phyloP scores from a whole-genome alignment of 2,329 filamentous ascomycete genomes.

The Phialocephala subalpina region DNA sequence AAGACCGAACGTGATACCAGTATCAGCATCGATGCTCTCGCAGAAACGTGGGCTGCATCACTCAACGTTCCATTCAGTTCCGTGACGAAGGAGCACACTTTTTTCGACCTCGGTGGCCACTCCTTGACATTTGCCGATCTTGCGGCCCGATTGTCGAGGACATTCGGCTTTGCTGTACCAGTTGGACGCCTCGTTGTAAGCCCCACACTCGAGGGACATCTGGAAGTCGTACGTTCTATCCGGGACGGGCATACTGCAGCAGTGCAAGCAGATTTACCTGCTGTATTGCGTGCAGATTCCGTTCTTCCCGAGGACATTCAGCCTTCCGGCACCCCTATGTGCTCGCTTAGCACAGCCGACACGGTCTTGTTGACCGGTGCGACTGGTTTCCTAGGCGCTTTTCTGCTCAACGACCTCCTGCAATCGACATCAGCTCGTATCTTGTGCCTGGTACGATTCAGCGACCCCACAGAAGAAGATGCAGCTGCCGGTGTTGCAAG shows the following conservation, averaged over 20 bases:
- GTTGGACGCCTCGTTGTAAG: slow-evolving; percentile 75
- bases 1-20: slow-evolving; percentile 65
- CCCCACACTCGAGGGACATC: slow-evolving; percentile 75
- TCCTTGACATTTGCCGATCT: slow-evolving; percentile 81
- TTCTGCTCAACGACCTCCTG: slow-evolving; percentile 78
- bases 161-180: slow-evolving; percentile 77
- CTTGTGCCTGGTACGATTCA: slow-evolving; percentile 78
- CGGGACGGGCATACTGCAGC: slow-evolving; percentile 77
- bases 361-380: slow-evolving; percentile 86
- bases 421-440: slow-evolving; percentile 61
- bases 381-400: slow-evolving; percentile 87
- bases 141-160: slow-evolving; percentile 72
- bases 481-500: slow-evolving; percentile 73
- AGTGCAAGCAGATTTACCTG: slow-evolving; percentile 78
- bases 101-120: slow-evolving; percentile 84
- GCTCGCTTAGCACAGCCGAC: slow-evolving; percentile 43
- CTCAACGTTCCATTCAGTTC: slow-evolving; percentile 69
- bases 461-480: slow-evolving; percentile 72
- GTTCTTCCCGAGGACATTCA: slow-evolving; percentile 74
- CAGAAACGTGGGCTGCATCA: slow-evolving; percentile 75
- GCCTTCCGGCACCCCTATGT: slow-evolving; percentile 54
- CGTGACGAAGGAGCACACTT: slow-evolving; percentile 75
- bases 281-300: slow-evolving; percentile 72
- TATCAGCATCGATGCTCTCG: slow-evolving; percentile 72
- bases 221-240: slow-evolving; percentile 74